These are phyloP conservation scores for Verticillium albo-atrum DNA, from an alignment of 2,329 filamentous ascomycete species.

Conservation along the genomic window DNA sequence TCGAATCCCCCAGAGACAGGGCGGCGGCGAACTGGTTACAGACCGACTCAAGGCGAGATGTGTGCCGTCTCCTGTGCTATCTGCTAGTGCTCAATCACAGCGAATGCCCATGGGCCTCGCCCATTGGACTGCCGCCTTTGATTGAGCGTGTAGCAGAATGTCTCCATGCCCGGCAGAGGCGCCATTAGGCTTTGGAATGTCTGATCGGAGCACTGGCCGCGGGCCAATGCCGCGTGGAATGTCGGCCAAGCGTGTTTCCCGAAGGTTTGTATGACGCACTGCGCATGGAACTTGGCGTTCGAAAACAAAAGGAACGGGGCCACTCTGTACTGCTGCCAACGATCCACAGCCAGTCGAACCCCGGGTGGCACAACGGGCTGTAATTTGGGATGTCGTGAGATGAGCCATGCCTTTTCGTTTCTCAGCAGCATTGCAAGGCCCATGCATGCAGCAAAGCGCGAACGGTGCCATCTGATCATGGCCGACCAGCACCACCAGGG, in stretches of 20 bases:
- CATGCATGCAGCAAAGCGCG: background rate
- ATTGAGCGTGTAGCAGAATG: background rate
- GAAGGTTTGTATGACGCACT: background rate
- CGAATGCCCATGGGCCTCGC: background rate
- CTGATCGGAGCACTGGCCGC: background rate
- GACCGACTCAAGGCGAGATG: background rate
- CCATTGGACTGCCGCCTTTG: background rate
- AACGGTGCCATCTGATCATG: background rate
- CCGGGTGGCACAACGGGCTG: background rate
- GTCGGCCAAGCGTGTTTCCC: background rate
- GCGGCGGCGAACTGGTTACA: background rate
- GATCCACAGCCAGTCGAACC: background rate
- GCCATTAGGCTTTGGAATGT: background rate
- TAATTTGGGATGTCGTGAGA: background rate
- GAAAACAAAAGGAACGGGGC: background rate
- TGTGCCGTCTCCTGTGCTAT: background rate
- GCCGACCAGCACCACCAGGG: too few relatives aligned
- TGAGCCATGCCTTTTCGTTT: too few relatives aligned
- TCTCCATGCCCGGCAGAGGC: background rate
- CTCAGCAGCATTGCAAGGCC: too few relatives aligned
- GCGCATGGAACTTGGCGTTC: background rate
- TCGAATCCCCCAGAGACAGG: background rate
- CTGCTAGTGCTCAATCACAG: background rate
- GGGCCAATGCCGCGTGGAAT: background rate
- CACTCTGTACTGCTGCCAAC: too few relatives aligned